Evolutionary conservation across 1,284 basidiomycete genomes (phyloP).

Genomic region (Fomitiporia mediterranea): DNA sequence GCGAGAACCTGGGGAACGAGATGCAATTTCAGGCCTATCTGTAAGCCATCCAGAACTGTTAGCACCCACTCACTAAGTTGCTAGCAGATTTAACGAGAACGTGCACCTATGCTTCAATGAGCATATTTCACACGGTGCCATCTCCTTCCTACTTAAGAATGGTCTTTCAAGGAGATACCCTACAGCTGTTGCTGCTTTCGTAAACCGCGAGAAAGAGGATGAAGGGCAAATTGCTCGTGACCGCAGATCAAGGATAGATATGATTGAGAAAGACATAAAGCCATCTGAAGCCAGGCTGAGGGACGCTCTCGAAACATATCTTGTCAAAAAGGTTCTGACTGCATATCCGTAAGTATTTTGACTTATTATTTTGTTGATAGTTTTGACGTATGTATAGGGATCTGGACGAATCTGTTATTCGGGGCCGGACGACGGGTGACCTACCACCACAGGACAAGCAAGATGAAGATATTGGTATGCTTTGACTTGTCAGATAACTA

Average conservation of each 20-base stretch:
- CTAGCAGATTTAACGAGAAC: constrained; percentile 9
- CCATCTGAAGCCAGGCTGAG: not conserved
- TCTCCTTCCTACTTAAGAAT: constrained; percentile 28
- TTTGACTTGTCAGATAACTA: not conserved
- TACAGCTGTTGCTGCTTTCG: constrained; percentile 27
- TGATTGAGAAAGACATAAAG: not conserved
- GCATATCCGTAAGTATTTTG: constrained; percentile 21
- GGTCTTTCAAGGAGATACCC: constrained; percentile 32
- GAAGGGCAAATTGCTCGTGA: not conserved
- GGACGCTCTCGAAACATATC: constrained; percentile 9
- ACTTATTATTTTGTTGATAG: not conserved
- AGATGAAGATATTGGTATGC: not conserved
- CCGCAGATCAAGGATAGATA: not conserved
- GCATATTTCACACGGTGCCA: constrained; percentile 27
- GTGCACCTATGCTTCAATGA: constrained; percentile 28
- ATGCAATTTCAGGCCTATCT: constrained; percentile 15
- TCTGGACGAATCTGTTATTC: constrained; percentile 1
- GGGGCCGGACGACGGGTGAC: not conserved
- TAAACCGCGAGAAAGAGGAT: constrained; percentile 20
- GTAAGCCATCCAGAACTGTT: constrained; percentile 14
- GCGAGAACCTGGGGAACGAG: not conserved
- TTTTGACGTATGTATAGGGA: not conserved
- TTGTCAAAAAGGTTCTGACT: constrained; percentile 15
- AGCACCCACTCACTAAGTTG: not conserved
- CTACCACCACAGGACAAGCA: not conserved